Conservation (phyloP, 2,329 filamentous ascomycete genomes). For the Verticillium tricorpus region DNA sequence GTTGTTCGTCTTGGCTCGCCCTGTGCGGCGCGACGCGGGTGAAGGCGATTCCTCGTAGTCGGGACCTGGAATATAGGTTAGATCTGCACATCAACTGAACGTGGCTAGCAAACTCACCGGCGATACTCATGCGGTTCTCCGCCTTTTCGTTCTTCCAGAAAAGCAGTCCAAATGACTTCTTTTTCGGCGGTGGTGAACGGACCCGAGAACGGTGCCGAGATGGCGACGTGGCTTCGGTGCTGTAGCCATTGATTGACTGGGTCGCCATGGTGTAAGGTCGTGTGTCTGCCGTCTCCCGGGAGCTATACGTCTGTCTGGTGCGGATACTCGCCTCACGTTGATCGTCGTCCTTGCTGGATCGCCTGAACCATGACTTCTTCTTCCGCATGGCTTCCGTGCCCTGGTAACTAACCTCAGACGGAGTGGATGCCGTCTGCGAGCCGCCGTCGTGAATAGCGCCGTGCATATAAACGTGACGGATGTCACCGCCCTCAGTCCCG, state of each 20-base stretch:
- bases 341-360: constrained; percentile 34
- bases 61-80: constrained; percentile 17
- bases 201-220: not conserved
- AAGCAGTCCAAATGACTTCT: constrained; percentile 47
- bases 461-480: constrained; percentile 22
- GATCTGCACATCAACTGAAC: constrained; percentile 10
- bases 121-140: constrained; percentile 39
- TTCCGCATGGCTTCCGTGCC: constrained; percentile 24
- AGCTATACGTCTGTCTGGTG: constrained; percentile 5
- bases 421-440: constrained; percentile 13
- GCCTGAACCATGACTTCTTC: constrained; percentile 48
- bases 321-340: constrained; percentile 12
- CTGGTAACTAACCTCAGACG: constrained; percentile 3
- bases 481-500: not conserved
- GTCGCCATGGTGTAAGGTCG: constrained; percentile 11
- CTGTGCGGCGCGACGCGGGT: constrained; percentile 17
- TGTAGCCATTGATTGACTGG: constrained; percentile 3
- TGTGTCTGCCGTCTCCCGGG: constrained; percentile 4
- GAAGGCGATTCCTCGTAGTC: constrained; percentile 25
- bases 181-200: constrained; percentile 31
- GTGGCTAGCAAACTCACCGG: constrained; percentile 27
- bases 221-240: not conserved
- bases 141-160: constrained; percentile 51
- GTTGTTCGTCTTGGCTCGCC: constrained; percentile 12
- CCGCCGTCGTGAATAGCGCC: constrained; percentile 15